Evolutionary conservation across 192 early-diverging fungal species (phyloP).

Genomic region (Diversispora epigaea): DNA sequence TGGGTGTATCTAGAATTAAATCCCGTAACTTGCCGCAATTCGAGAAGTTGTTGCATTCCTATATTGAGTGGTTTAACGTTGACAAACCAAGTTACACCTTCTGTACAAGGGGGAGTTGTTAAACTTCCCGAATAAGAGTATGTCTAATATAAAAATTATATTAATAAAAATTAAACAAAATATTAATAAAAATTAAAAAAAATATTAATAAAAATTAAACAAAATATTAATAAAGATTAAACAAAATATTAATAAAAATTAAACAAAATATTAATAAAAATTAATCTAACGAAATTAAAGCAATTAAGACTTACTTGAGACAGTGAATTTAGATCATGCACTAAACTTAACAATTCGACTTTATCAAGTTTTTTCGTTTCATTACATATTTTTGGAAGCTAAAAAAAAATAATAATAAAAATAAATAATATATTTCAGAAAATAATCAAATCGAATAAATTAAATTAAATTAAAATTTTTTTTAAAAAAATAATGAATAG

Average conservation of each 20-base stretch:
- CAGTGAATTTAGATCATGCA: background rate
- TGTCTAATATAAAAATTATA: background rate
- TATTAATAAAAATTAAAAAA: background rate
- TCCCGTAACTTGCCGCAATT: constrained; percentile 37
- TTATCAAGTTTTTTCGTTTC: background rate
- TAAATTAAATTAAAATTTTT: too few relatives aligned
- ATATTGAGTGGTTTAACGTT: constrained; percentile 37
- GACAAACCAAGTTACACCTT: constrained; percentile 58
- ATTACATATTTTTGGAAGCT: background rate
- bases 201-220: background rate
- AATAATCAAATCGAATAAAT: too few relatives aligned
- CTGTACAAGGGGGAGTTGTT: constrained; percentile 66
- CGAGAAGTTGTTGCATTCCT: constrained; percentile 36
- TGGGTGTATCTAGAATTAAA: constrained; percentile 49
- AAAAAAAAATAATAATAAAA: too few relatives aligned
- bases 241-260: background rate
- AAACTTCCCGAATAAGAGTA: constrained; percentile 56
- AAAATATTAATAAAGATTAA: background rate
- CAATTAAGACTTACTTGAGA: too few relatives aligned
- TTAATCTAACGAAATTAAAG: too few relatives aligned
- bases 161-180: background rate
- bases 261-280: too few relatives aligned
- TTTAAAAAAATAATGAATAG: too few relatives aligned
- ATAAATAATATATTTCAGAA: too few relatives aligned
- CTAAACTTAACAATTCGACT: background rate